Evolutionary conservation across 805 yeast species (phyloP), one percentile per base, ranked within the genome.

Genomic region (Metschnikowia lochheadii): DNA sequence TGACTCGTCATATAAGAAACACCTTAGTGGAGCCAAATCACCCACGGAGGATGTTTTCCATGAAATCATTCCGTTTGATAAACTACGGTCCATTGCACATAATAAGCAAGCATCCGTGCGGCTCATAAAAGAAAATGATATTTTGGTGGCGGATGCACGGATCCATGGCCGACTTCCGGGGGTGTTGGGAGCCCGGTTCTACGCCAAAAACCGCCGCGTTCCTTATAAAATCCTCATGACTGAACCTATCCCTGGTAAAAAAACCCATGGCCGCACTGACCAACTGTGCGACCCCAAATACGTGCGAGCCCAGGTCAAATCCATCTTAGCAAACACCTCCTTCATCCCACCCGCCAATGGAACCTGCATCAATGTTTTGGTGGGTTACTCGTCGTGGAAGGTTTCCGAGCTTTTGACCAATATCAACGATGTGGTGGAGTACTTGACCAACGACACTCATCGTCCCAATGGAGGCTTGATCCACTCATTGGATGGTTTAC

Each of bases 181-280:
- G 1, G 64, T 85, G 0, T 65, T 88, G 34, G 87, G 87, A 1
- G 72, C 76, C 5, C 77, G 72, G 49, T 86, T 87, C 60, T 85
- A 81, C 66, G 77, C 76, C 49, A 82, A 80, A 51, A 81, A 81
- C 54, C 84, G 81, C 57, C 84, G 82, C 57, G 70, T 84, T 15
- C 96, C 96, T 2, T 78, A 76, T 55, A 79, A 85, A 75, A 63
- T 87, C 3, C 85, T 83, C 60, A 77, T 86, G 83, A 81, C 68
- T 14, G 64, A 51, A 58, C 75, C 77, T 29, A 55, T 61, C 52
- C 52, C 70, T 44, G 61, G 66, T 50, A 68, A 64, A 46, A 63
- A 72, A 8, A 70, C 73, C 38, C 78, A 80, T 51, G 61, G 76
- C 37, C 77, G 78, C 58, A 50, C 45, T 10, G 81, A 76, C 50